A percentile compares a stretch with the other conserved stretches of the same genome.
These are phyloP conservation scores for Funneliformis geosporum DNA, from an alignment of 192 early-diverging fungal genomes.

Conservation along the genomic window DNA sequence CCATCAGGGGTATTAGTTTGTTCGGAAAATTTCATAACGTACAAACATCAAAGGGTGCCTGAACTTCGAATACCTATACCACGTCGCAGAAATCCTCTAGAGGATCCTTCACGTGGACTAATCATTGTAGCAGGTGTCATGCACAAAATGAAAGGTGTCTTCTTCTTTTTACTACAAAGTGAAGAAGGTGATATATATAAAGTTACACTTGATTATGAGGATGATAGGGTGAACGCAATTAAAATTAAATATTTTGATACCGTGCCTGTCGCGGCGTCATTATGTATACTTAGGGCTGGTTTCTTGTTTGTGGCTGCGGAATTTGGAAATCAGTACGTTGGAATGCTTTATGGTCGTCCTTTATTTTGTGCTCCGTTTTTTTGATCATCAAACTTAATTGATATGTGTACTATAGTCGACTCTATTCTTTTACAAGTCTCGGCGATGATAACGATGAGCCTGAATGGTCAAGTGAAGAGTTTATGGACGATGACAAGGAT, in stretches of 20 bases:
- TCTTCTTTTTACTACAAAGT: conserved; percentile 90
- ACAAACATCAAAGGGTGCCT: conserved; percentile 70
- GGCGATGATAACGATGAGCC: conserved; percentile 88
- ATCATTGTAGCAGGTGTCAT: conserved; percentile 84
- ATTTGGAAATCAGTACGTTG: conserved; percentile 88
- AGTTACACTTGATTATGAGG: conserved; percentile 79
- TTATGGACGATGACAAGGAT: conserved; percentile 60
- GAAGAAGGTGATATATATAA: conserved; percentile 96
- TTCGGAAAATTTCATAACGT: conserved; percentile 86
- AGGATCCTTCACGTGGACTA: conserved; percentile 64
- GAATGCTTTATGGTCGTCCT: not conserved
- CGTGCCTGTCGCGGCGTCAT: conserved; percentile 72
- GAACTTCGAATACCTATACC: conserved; percentile 79
- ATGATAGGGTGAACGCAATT: conserved; percentile 63
- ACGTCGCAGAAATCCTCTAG: conserved; percentile 67
- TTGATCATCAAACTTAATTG: not conserved
- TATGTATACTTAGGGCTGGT: conserved; percentile 90
- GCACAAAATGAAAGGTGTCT: conserved; percentile 88
- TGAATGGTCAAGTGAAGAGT: conserved; percentile 73
- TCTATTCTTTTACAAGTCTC: conserved; percentile 92
- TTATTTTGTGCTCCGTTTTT: not conserved
- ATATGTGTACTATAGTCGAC: conserved; percentile 52
- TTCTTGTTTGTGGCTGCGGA: conserved; percentile 92
- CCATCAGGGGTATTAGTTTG: conserved; percentile 98
- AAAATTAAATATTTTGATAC: conserved; percentile 96